Conservation (phyloP, 1,284 basidiomycete species). For the Pulchroboletus neoregius region DNA sequence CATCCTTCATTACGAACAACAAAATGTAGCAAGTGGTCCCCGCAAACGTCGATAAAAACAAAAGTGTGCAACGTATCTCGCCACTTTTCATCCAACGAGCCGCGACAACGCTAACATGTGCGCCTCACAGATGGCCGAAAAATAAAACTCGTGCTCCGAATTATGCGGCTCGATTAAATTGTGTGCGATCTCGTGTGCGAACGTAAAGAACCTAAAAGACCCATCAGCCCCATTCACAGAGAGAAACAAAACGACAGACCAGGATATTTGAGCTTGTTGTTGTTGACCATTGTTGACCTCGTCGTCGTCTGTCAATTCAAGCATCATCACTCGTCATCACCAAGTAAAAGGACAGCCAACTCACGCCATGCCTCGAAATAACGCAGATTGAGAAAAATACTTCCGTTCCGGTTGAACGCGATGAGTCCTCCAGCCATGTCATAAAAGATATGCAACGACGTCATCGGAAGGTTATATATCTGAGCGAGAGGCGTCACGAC, state of each 20-base stretch:
- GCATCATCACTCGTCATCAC: too few species aligned
- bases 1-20: too few species aligned
- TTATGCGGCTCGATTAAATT: slow-evolving; percentile 78
- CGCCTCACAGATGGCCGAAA: slow-evolving; percentile 83
- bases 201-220: slow-evolving; percentile 67
- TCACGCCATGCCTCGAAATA: slow-evolving; percentile 88
- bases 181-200: slow-evolving; percentile 91
- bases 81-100: not conserved
- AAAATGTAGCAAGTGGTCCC: too few species aligned
- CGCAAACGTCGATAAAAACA: too few species aligned
- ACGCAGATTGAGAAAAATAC: slow-evolving; percentile 86
- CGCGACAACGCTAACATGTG: slow-evolving; percentile 38
- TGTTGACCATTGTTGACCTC: slow-evolving; percentile 58
- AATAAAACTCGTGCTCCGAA: slow-evolving; percentile 91
- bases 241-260: slow-evolving; percentile 40
- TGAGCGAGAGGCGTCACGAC: slow-evolving; percentile 54
- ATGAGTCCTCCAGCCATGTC: slow-evolving; percentile 80
- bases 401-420: slow-evolving; percentile 90
- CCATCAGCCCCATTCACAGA: not conserved
- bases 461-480: slow-evolving; percentile 61
- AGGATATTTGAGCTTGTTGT: slow-evolving; percentile 76
- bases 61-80: too few species aligned
- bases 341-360: not conserved
- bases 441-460: slow-evolving; percentile 84
- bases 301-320: slow-evolving; percentile 53